Conservation (phyloP, 2,329 filamentous ascomycete species). For the Aspergillus aculeatus region DNA sequence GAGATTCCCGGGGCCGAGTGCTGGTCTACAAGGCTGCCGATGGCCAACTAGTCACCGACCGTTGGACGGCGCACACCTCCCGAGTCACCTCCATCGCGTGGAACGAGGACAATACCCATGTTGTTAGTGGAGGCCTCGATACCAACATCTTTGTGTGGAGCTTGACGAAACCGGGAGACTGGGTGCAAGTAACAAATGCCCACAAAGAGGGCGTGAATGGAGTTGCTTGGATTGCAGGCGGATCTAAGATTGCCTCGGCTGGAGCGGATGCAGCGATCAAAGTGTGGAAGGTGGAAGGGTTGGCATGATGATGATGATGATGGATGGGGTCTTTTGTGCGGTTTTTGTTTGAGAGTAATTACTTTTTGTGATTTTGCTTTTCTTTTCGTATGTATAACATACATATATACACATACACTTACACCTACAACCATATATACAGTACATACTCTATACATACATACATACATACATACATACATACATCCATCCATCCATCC, state of each 20-base stretch:
- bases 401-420: too few species aligned
- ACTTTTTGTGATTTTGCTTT: too few species aligned
- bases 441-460: not conserved
- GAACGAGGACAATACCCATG: conserved; percentile 73
- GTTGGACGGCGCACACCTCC: conserved; percentile 71
- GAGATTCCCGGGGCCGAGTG: conserved; percentile 83
- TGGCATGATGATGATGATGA: conserved; percentile 39
- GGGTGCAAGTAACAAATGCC: conserved; percentile 80
- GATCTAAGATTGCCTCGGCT: conserved; percentile 68
- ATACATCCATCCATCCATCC: too few species aligned
- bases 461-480: not conserved
- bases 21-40: conserved; percentile 68
- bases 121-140: conserved; percentile 81
- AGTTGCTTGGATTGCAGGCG: conserved; percentile 72
- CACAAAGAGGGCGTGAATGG: conserved; percentile 96
- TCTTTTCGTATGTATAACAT: too few species aligned
- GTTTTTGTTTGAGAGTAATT: too few species aligned
- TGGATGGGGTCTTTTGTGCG: too few species aligned
- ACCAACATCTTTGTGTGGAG: conserved; percentile 95
- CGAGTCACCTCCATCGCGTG: conserved; percentile 70
- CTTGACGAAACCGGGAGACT: conserved; percentile 74
- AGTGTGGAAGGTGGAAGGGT: conserved; percentile 69
- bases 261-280: conserved; percentile 91
- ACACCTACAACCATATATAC: not conserved
- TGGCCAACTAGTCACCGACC: conserved; percentile 75